These are phyloP conservation scores for Penicillium waksmanii DNA, from an alignment of 495 filamentous ascomycete genomes.

Conservation along the genomic window DNA sequence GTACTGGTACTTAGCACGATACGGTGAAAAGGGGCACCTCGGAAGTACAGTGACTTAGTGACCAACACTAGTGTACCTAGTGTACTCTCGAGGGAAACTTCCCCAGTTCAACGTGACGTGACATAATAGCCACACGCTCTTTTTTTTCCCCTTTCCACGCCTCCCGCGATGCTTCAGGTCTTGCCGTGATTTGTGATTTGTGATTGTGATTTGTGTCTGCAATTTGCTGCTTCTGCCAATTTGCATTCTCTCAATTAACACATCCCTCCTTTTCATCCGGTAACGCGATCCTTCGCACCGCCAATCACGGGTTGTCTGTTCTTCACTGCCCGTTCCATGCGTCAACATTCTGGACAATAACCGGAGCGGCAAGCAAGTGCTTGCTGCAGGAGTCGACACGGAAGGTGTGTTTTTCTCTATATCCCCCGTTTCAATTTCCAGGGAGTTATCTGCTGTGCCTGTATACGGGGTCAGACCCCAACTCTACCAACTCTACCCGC, in stretches of 20 bases:
- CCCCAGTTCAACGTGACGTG: slow-evolving; percentile 14
- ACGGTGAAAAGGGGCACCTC: too few relatives aligned
- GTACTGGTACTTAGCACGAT: too few relatives aligned
- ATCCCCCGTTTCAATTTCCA: slow-evolving; percentile 1
- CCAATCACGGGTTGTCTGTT: slow-evolving; percentile 37
- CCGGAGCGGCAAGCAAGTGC: slow-evolving; percentile 58
- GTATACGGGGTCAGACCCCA: too few relatives aligned
- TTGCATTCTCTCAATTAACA: slow-evolving; percentile 14
- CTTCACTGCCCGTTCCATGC: slow-evolving; percentile 45
- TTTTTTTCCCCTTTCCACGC: slow-evolving; percentile 21
- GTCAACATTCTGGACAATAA: slow-evolving; percentile 58
- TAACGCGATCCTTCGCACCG: slow-evolving; percentile 13
- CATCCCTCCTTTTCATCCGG: not conserved
- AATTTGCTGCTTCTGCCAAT: not conserved
- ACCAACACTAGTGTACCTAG: too few relatives aligned
- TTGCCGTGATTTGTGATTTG: not conserved
- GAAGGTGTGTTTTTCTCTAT: slow-evolving; percentile 43
- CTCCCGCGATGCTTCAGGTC: not conserved
- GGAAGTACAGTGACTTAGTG: too few relatives aligned
- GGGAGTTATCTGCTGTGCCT: too few relatives aligned
- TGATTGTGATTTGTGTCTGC: not conserved
- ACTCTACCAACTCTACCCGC: too few relatives aligned
- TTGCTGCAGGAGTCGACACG: slow-evolving; percentile 59
- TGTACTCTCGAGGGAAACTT: too few relatives aligned
- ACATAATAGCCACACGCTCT: slow-evolving; percentile 18